Percentiles rank a stretch among this genome's conserved stretches.
phyloP scores from a whole-genome alignment of 2,329 filamentous ascomycete genomes.

The Pyricularia sp. region DNA sequence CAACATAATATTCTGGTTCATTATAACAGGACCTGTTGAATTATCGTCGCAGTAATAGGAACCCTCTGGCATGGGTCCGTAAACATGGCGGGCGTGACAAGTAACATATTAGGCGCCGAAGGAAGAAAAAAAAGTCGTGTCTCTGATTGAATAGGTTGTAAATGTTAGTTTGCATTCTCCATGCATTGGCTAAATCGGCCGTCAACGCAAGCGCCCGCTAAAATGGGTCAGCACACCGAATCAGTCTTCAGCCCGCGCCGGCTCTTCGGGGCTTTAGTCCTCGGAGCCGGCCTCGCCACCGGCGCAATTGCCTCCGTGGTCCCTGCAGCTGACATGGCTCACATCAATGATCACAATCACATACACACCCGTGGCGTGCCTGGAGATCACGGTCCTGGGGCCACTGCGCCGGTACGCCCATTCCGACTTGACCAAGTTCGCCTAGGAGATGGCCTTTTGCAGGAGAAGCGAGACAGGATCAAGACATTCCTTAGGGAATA shows the following conservation, averaged over 20 bases:
- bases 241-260: neutral
- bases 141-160: neutral
- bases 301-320: neutral
- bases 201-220: neutral
- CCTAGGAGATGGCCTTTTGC: conserved; percentile 19
- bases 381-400: conserved; percentile 17
- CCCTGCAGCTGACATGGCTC: neutral
- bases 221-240: neutral
- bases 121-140: neutral
- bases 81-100: neutral
- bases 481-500: conserved; percentile 19
- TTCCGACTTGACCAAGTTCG: conserved; percentile 22
- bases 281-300: neutral
- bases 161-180: neutral
- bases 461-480: conserved; percentile 23
- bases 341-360: neutral
- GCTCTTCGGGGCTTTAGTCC: neutral
- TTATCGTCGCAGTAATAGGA: neutral
- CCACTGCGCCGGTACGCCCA: conserved; percentile 20
- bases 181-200: neutral
- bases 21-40: neutral
- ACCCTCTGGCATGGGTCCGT: neutral
- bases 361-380: conserved; percentile 4
- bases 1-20: neutral
- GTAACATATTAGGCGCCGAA: neutral